Evolutionary conservation across 495 filamentous ascomycete species (phyloP).

Genomic region (Neurospora sp.): DNA sequence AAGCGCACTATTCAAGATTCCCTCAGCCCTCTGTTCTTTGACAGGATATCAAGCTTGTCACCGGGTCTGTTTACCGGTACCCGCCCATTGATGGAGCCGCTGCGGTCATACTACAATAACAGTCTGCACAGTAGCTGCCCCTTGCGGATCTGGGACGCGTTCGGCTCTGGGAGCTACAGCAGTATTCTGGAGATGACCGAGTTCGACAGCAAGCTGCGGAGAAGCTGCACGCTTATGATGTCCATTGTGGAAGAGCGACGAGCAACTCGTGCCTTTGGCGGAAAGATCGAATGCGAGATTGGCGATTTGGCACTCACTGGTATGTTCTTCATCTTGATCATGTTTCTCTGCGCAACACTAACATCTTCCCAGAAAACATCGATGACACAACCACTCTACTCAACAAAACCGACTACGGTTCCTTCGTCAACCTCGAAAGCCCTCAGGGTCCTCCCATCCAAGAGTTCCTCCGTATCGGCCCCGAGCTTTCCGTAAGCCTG

Average conservation of each 20-base stretch:
- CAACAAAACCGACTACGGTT: constrained; percentile 35
- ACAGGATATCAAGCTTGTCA: constrained; percentile 42
- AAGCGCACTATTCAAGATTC: constrained; percentile 43
- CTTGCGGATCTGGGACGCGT: constrained; percentile 30
- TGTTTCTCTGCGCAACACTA: constrained; percentile 2
- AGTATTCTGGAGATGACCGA: constrained; percentile 30
- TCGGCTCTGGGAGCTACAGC: constrained; percentile 35
- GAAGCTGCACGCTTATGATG: constrained; percentile 34
- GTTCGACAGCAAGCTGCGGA: constrained; percentile 24
- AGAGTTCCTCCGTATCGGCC: constrained; percentile 30
- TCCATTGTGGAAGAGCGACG: constrained; percentile 36
- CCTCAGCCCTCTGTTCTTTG: constrained; percentile 35
- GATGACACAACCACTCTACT: constrained; percentile 17
- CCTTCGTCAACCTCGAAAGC: constrained; percentile 33
- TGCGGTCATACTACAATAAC: constrained; percentile 27
- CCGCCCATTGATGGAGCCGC: constrained; percentile 21
- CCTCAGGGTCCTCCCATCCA: constrained; percentile 22
- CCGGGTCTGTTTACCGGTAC: constrained; percentile 31
- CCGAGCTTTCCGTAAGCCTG: constrained; percentile 25
- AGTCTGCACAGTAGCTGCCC: constrained; percentile 27
- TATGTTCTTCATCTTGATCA: constrained; percentile 21
- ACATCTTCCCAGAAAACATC: constrained; percentile 18
- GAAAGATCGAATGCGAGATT: constrained; percentile 27
- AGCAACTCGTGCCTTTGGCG: constrained; percentile 25
- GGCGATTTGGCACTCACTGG: constrained; percentile 24